Base-by-base conservation (phyloP, 2,329 filamentous ascomycete genomes). In the Sordariomycetes sp. region DNA sequence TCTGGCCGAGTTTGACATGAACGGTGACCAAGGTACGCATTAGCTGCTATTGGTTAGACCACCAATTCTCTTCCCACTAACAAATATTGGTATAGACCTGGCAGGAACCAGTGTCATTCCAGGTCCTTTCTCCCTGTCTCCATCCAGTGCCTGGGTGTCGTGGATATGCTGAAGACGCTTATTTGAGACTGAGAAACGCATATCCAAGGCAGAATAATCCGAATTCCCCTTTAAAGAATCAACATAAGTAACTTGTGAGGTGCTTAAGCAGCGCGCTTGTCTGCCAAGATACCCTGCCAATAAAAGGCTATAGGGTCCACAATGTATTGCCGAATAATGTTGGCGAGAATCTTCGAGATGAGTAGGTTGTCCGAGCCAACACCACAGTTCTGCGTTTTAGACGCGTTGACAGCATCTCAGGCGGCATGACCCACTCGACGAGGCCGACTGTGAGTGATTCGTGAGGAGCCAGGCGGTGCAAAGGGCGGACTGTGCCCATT, bases 361-460 rank as follows among this genome's bases (percentile, higher is more conserved):
- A 80, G 77, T 87, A 88, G 51, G 90, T 73, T 63, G 89, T 88
- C 57, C 90, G 86, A 1, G 87, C 90, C 1, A 96, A 79, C 1
- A 94, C 90, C 24, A 95, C 87, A 0, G 91, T 95, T 75, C 96
- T 96, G 74, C 95, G 91, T 66, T 91, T 87, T 36, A 96, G 77
- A 1, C 90, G 81, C 13, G 88, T 82, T 0, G 89, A 90, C 0
- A 89, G 90, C 22, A 96, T 71, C 68, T 96, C 90, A 1, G 87
- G 82, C 4, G 95, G 90, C 12, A 96, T 80, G 0, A 89, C 94
- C 72, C 95, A 96, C 69, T 87, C 90, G 7, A 95, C 89, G 0
- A 90, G 58, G 13, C 53, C 53, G 20, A 55, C n/a, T 2, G 34
- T 55, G 15, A 55, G 28, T 2, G 53, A 34, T 22, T 45, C 1